phyloP scores from a whole-genome alignment of 441 rosid genomes.

The Bocquillonia castaneifolia region DNA sequence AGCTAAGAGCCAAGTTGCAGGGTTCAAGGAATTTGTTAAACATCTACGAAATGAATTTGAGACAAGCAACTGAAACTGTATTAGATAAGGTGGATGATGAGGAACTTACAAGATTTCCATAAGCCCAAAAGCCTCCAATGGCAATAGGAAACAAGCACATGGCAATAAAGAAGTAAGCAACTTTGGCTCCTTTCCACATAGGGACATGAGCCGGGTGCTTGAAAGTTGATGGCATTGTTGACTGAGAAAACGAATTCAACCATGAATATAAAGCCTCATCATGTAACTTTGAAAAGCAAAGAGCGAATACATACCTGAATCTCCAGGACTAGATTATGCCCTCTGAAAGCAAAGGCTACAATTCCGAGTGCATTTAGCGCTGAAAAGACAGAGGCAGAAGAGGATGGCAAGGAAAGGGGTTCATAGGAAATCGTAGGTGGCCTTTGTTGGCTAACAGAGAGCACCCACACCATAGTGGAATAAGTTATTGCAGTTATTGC shows the following conservation, averaged over 20 bases:
- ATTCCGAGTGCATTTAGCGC: constrained; percentile 92
- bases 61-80: too few relatives aligned
- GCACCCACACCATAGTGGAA: constrained; percentile 92
- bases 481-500: constrained; percentile 91
- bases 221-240: constrained; percentile 95
- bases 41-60: too few relatives aligned
- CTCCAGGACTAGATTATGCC: constrained; percentile 81
- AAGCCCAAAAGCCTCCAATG: constrained; percentile 96
- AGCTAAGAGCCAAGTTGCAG: background rate
- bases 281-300: background rate
- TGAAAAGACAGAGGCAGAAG: constrained; percentile 55
- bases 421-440: constrained; percentile 73
- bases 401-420: constrained; percentile 62
- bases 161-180: constrained; percentile 81
- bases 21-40: background rate
- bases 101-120: constrained; percentile 77
- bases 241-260: constrained; percentile 35
- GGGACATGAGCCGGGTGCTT: constrained; percentile 96
- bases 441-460: constrained; percentile 85
- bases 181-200: constrained; percentile 97
- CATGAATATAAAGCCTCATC: background rate
- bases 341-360: constrained; percentile 86
- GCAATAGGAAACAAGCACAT: constrained; percentile 80
- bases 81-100: background rate
- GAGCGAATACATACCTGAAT: constrained; percentile 56